Base-by-base conservation (phyloP, 1,284 basidiomycete species). In the Uromyces viciae-fabae region DNA sequence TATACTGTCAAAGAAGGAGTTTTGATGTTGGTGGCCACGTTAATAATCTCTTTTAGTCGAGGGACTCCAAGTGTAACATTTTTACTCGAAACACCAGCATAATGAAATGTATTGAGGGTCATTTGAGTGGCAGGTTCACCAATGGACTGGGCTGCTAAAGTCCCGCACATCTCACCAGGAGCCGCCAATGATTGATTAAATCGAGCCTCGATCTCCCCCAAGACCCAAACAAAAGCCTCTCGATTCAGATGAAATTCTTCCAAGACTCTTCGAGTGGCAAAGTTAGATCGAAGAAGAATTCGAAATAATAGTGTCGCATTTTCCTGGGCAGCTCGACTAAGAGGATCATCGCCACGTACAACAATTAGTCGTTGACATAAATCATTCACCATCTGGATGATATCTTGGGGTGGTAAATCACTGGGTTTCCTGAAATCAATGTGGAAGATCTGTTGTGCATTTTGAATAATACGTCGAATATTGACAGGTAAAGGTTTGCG, bases 121-220 rank as follows among this genome's bases (percentile, higher is more conserved):
- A 98, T 98, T 88, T 98, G 95, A 1, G 97, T 99, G 1, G 97
- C 97, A 0, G 97, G 97, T 89, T 99, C 97, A 87, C 97, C 97
- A 83, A 99, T 99, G 4, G 95, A 98, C 87, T 99, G 97, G 0
- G 97, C 97, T 49, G 97, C 93, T 19, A 99, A 90, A 0, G 95
- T 98, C 68, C 97, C 97, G 84, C 97, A 99, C 97, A 99, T 99
- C 87, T 99, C 97, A 73, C 96, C 95, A 0, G 97, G 94, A 85
- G 96, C 93, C 33, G 90, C 94, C 1, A 98, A 85, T 0, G 95
- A 93, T 84, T 91, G 91, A 85, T 96, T 95, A 89, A 97, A 98
- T 86, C 95, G 94, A 46, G 93, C 89, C 86, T 99, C 95, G 72
- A 99, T 91, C 87, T 99, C 97, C 83, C 96, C 97, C 81, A 98